phyloP scores from a whole-genome alignment of 768 basidiomycete species.

The Podaxis sp. region DNA sequence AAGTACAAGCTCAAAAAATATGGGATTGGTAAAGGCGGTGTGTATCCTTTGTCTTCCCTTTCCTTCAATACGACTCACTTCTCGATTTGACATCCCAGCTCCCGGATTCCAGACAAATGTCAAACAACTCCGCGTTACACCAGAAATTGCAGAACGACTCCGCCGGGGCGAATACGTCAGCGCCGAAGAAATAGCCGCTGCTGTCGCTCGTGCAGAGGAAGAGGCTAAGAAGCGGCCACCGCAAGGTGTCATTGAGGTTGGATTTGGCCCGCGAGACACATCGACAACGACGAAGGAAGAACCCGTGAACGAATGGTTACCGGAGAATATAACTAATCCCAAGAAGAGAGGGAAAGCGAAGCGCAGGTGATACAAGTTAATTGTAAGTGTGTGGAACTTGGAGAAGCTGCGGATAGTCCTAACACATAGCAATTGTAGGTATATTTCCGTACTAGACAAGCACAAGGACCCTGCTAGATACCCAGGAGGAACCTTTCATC shows the following conservation, averaged over 20 bases:
- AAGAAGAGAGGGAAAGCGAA: constrained; percentile 42
- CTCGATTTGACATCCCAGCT: constrained; percentile 30
- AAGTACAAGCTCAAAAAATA: constrained; percentile 43
- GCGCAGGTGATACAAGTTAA: constrained; percentile 24
- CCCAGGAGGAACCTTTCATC: neutral
- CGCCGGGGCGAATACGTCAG: constrained; percentile 52
- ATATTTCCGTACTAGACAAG: neutral
- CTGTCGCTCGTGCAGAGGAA: constrained; percentile 42
- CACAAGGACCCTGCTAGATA: neutral
- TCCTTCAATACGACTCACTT: neutral
- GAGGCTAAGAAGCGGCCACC: constrained; percentile 16
- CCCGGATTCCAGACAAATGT: constrained; percentile 59
- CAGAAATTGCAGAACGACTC: constrained; percentile 54
- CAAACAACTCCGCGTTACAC: constrained; percentile 47
- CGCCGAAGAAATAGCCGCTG: constrained; percentile 51
- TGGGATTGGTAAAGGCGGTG: constrained; percentile 60
- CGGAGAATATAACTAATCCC: constrained; percentile 44
- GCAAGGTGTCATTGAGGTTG: constrained; percentile 25
- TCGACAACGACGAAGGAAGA: constrained; percentile 18
- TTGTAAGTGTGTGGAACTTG: neutral
- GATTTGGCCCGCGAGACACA: constrained; percentile 21
- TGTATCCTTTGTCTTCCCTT: constrained; percentile 15
- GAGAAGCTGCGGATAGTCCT: neutral
- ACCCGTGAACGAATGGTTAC: constrained; percentile 50
- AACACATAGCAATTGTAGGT: neutral